Percentiles rank a stretch among this genome's conserved stretches.
phyloP scores from a whole-genome alignment of 208 protist genomes.

The Trypanosoma avium region DNA sequence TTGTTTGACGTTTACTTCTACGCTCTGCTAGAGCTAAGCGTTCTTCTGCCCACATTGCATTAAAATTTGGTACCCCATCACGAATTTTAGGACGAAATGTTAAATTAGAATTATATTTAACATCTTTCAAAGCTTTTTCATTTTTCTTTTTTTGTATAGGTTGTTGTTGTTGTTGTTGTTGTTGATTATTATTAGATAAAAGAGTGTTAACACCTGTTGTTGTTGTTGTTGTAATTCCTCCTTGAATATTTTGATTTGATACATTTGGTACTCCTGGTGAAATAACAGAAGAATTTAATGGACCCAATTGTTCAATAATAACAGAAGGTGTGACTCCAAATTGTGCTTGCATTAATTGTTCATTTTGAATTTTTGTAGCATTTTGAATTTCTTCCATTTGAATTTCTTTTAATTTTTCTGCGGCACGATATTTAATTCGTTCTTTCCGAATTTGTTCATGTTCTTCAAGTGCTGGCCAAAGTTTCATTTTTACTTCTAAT shows the following conservation, averaged over 20 bases:
- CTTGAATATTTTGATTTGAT: not conserved
- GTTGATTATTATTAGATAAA: no score
- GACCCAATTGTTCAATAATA: not conserved
- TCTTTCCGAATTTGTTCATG: constrained; percentile 77
- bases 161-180: constrained; percentile 2
- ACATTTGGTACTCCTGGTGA: constrained; percentile 21
- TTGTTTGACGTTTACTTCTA: constrained; percentile 42
- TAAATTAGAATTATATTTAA: constrained; percentile 51
- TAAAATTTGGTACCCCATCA: constrained; percentile 78
- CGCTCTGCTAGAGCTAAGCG: constrained; percentile 40
- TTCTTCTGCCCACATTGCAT: constrained; percentile 66
- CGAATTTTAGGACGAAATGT: constrained; percentile 79
- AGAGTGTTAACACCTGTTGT: not conserved
- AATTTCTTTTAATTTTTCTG: constrained; percentile 40
- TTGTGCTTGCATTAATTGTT: constrained; percentile 17
- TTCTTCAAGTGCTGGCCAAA: constrained; percentile 84
- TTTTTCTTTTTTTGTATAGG: no score
- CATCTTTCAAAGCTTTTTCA: constrained; percentile 6
- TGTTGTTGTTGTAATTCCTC: not conserved
- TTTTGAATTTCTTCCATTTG: constrained; percentile 40
- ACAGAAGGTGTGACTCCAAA: constrained; percentile 3
- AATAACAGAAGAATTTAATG: not conserved
- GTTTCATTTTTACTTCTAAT: constrained; percentile 70
- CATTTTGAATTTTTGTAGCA: constrained; percentile 48
- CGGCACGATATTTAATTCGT: constrained; percentile 65